Base-by-base conservation (phyloP, 805 yeast genomes). In the Soucietia sequanensis region DNA sequence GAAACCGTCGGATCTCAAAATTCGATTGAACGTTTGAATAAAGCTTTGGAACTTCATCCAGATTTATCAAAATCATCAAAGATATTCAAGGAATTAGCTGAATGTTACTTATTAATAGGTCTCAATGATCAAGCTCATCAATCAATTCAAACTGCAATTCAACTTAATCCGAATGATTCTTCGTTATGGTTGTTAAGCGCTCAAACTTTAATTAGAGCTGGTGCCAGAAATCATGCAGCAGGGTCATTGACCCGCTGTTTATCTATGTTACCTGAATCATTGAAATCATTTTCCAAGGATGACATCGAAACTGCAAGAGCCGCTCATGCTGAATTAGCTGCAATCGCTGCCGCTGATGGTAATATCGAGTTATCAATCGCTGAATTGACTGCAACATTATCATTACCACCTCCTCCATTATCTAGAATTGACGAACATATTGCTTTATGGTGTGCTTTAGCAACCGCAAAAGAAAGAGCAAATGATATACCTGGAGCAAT, bases 271-370 rank as follows among this genome's bases (percentile, higher is more conserved):
- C 74, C 75, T 3, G 57, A 53, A 12, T 41, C 49, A 13, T 44
- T 62, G 6, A 48, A 42, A 31, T 50, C 59, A 28, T 47, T 62
- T 32, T 38, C 54, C 5, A 26, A 47, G 2, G 50, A 52, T 4
- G 75, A 70, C 30, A 51, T 72, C n/a, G 73, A 72, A 34, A 61
- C 73, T 2, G 72, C 77, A 0, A 60, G 80, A 35, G 62, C 70
- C 11, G 71, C 74, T 3, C 81, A 76, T 54, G 69, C 76, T 4
- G 80, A 76, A 44, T 56, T 79, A 30, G 82, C 81, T 0, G 72
- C 74, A 4, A 59, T 78, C n/a, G 75, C 76, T 2, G 68, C 74
- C 1, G 63, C 70, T 6, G 75, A 76, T 18, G 73, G 73, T 12
- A 69, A 76, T 44, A 58, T 69, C 24, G 78, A 75, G 35, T 46